phyloP scores from a whole-genome alignment of 2,329 filamentous ascomycete genomes.

The Lecanicillium sp. region DNA sequence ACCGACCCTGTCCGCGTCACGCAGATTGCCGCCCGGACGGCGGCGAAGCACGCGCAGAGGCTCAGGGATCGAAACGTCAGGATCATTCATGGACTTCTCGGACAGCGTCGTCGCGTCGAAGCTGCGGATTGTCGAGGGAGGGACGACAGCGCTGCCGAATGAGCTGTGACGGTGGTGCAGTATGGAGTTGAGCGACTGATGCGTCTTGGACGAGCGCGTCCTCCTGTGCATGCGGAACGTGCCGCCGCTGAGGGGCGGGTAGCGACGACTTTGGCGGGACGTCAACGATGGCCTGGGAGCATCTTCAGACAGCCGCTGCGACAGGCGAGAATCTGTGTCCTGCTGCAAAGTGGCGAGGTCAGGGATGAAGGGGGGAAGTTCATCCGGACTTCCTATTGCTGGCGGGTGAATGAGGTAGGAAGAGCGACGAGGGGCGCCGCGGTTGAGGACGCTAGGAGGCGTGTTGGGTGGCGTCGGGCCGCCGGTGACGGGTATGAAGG shows the following conservation, averaged over 20 bases:
- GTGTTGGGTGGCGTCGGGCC: constrained; percentile 58
- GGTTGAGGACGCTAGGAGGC: constrained; percentile 41
- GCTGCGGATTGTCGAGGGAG: constrained; percentile 48
- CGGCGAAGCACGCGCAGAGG: constrained; percentile 62
- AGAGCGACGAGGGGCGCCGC: constrained; percentile 45
- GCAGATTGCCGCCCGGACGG: constrained; percentile 68
- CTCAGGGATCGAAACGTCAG: constrained; percentile 37
- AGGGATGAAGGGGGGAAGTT: constrained; percentile 43
- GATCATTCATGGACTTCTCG: constrained; percentile 42
- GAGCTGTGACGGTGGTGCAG: constrained; percentile 53
- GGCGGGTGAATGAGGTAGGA: constrained; percentile 50
- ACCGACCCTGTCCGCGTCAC: constrained; percentile 59
- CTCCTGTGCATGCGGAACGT: constrained; percentile 35
- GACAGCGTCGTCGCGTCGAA: constrained; percentile 56
- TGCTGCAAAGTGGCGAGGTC: constrained; percentile 37
- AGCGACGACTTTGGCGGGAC: constrained; percentile 21
- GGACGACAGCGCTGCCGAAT: constrained; percentile 49
- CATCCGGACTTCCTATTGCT: constrained; percentile 30
- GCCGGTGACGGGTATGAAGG: constrained; percentile 41
- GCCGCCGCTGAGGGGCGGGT: constrained; percentile 24
- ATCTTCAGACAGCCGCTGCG: constrained; percentile 31
- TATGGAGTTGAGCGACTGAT: constrained; percentile 44
- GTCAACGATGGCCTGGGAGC: constrained; percentile 27
- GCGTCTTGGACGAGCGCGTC: constrained; percentile 43
- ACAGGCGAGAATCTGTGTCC: constrained; percentile 21